Evolutionary conservation across 2,329 filamentous ascomycete species (phyloP), one percentile per base, ranked within the genome.

Genomic region (Graphium sp.): DNA sequence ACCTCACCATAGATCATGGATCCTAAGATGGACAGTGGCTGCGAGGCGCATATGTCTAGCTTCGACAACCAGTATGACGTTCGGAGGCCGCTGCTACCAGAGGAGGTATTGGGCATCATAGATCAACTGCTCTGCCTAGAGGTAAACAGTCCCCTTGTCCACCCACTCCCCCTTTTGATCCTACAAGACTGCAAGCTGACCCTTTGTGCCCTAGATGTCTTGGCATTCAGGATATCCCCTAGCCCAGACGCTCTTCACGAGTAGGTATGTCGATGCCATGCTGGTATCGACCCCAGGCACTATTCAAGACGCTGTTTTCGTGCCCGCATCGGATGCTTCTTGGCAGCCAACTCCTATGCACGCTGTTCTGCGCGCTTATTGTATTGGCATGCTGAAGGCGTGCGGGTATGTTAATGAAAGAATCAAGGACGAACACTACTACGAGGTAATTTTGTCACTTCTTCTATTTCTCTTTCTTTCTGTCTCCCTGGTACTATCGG

Each of bases 161-260:
- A n/a, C n/a, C n/a, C n/a, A n/a, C n/a, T 13, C 11, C 10, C 17
- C 13, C 13, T 9, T n/a, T 14, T 10, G 12, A 7, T 12, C 14
- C n/a, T 17, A 22, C 21, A 5, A 24, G 13, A 13, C 13, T 15
- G 15, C 7, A 7, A n/a, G 22, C 29, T 32, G 24, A 33, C 25
- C 14, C 13, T 4, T 14, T 19, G 16, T n/a, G n/a, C n/a, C n/a
- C n/a, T 43, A 89, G 76, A 91, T 93, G 70, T 82, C 84, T 36
- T 98, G 91, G 85, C 84, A 95, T 47, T 72, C 82, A 41, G 89
- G 91, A n/a, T 85, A 93, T 44, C 84, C 89, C 2, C 66, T 98
- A 7, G 91, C 87, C 2, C 89, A 95, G 48, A 95, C 89, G 0
- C 57, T 98, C 2, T 84, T 95, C 47, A 94, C 85, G 5, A 93